Conservation (phyloP, 345 rosid genomes). For the Zanthoxylum bungeanum region DNA sequence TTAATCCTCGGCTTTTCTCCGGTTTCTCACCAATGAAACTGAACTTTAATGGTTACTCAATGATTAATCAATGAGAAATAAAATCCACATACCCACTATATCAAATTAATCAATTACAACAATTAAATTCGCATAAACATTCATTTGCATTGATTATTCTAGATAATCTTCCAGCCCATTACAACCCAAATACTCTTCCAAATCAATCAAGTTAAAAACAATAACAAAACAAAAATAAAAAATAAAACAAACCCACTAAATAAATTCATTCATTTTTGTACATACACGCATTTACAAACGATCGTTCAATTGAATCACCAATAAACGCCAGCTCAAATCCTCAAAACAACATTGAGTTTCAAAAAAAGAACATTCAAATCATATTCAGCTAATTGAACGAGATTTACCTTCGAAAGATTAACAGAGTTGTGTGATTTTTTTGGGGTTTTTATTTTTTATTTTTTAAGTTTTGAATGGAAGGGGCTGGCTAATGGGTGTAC, state of each 20-base stretch:
- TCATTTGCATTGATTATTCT: background rate
- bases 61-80: no score
- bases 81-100: background rate
- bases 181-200: background rate
- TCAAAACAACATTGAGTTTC: background rate
- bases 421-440: background rate
- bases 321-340: slow-evolving; percentile 12
- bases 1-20: no score
- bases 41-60: background rate
- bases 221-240: background rate
- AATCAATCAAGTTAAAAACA: background rate
- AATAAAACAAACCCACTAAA: background rate
- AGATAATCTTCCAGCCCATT: background rate
- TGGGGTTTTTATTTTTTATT: background rate
- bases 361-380: background rate
- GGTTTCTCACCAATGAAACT: background rate
- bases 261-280: background rate
- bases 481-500: background rate
- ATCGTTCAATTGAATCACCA: background rate
- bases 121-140: background rate
- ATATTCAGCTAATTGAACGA: background rate
- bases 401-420: background rate
- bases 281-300: background rate
- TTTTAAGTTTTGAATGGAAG: background rate
- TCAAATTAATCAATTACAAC: background rate